Base-by-base conservation (phyloP, 805 yeast species). In the Saccharomycopsis sp. region DNA sequence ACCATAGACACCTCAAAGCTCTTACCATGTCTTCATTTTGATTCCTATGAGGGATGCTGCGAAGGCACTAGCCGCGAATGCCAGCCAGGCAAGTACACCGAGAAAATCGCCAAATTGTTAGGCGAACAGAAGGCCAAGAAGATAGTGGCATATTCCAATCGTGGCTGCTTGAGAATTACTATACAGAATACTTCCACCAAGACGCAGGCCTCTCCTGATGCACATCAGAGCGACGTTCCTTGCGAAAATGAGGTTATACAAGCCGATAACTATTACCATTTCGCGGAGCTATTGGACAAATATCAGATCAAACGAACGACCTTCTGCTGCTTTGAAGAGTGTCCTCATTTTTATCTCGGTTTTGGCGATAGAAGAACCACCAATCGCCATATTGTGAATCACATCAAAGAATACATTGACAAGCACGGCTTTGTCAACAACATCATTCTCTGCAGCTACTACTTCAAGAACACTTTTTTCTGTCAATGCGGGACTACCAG, bases 341-440 rank as follows among this genome's bases (percentile, higher is more conserved):
- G 62, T 18, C 58, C 56, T 4, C 54, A 47, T 46, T 59, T 24
- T 51, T 23, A 16, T 40, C 40, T 59, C 5, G 62, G 62, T 15
- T 57, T 59, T 50, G 62, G 57, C 12, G 62, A 59, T 50, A 24
- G 24, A 21, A 52, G 62, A 52, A 56, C 62, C n/a, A 59, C 60
- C 2, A 52, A 44, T 8, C 37, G 60, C 16, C 62, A 59, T 50
- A 57, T 59, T 24, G 58, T 52, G 55, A 52, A 34, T 18, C 62
- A 59, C 48, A 41, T 54, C 12, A 29, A 56, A n/a, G 57, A 59
- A 7, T 8, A 52, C 3, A 53, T 58, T 16, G 24, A 52, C 20
- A 52, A 29, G 16, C 24, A 15, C 16, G 55, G 55, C 5, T 21
- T 12, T 34, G 14, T 52, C 14, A 18, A 18, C 14, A 34, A 23